Evolutionary conservation across 1,139 yeast genomes (phyloP), one percentile per base, ranked within the genome.

Genomic region (Blastobotrys buckinghamii): DNA sequence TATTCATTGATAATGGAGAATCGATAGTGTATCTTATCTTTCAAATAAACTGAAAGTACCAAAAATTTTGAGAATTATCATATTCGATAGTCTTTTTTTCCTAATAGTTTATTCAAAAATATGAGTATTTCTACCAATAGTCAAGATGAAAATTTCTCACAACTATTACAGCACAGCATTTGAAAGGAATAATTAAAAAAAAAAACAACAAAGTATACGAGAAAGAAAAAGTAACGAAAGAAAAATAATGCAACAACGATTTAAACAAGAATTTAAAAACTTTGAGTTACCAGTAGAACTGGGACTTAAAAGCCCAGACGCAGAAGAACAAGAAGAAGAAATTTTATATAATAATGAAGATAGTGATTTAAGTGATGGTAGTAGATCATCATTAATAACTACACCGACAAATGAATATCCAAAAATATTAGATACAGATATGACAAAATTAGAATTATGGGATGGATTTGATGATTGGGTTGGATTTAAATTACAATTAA

Each of bases 381-480:
- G 39, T 35, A 15, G 22, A 12, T 22, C 4, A 22, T 22, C 6
- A 22, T 22, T 22, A 4, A 22, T 22, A 5, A 22, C 4, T 22
- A 22, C 24, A 22, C 24, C 24, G 7, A 22, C 24, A 22, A 29
- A 29, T 29, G n/a, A 36, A 17, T 39, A 39, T 32, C 42, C 42
- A n/a, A 20, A n/a, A 26, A 32, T 39, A 10, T 22, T 49, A 13
- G 30, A 32, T 10, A 46, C 50, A 3, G 52, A 46, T 20, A 44
- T 49, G 29, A 16, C 34, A 15, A 16, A n/a, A 10, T 24, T 49
- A n/a, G 19, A 30, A 13, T 13, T 15, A 6, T 49, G 52, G 52
- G 7, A 12, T 13, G 42, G 39, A 30, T 49, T 49, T 41, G 50
- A 49, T 32, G 44, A 40, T n/a, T 49, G 48, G 48, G 50, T 47